Conservation (phyloP, 1,139 yeast species). For the Saccharomyces hybrid region DNA sequence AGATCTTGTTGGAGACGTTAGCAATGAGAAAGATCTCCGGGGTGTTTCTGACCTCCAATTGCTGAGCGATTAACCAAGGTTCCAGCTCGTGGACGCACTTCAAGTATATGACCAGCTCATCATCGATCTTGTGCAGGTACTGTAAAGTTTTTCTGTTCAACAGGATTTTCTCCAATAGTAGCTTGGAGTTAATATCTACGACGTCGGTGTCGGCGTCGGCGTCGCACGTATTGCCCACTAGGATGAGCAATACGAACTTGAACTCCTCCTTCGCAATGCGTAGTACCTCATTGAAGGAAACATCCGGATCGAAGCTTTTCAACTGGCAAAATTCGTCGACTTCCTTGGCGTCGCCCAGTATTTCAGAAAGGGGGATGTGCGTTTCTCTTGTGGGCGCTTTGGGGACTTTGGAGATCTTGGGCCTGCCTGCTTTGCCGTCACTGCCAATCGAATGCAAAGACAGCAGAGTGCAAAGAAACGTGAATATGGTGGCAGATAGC, state of each 20-base stretch:
- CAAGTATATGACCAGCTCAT: conserved; percentile 28
- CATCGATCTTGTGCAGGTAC: conserved; percentile 20
- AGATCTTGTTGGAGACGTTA: conserved; percentile 30
- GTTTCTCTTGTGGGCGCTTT: conserved; percentile 10
- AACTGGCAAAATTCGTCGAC: not conserved
- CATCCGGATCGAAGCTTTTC: not conserved
- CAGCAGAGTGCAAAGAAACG: conserved; percentile 7
- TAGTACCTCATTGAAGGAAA: conserved; percentile 30
- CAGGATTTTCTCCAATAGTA: conserved; percentile 27
- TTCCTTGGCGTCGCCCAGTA: not conserved
- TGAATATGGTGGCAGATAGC: not conserved
- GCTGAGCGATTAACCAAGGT: conserved; percentile 30
- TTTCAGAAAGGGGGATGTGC: not conserved
- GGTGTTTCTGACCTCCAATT: conserved; percentile 24
- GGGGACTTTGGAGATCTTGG: conserved; percentile 16
- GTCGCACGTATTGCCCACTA: conserved; percentile 25
- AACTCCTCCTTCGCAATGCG: conserved; percentile 27
- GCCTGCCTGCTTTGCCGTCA: conserved; percentile 6
- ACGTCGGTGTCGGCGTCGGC: not conserved
- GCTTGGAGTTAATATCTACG: conserved; percentile 21
- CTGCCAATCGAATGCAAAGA: conserved; percentile 2
- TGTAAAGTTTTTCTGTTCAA: conserved; percentile 23
- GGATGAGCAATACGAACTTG: conserved; percentile 28
- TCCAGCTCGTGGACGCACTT: conserved; percentile 32
- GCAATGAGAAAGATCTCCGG: conserved; percentile 35